Evolutionary conservation across 1,139 yeast genomes (phyloP), one percentile per base, ranked within the genome.

Genomic region (Geotrichum candidum): DNA sequence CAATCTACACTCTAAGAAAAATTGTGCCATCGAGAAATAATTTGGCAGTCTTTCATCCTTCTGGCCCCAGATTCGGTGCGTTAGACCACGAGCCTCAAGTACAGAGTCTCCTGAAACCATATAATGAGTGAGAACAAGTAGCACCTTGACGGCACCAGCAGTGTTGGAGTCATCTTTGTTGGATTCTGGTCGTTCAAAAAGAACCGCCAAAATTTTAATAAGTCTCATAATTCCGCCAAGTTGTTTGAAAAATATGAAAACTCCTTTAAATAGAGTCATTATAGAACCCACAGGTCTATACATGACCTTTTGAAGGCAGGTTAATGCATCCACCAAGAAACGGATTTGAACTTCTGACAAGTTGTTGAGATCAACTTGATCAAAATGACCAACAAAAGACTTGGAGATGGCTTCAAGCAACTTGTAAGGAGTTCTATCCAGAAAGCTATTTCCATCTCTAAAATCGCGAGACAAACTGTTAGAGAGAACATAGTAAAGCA

Each of bases 201-300:
- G 61, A 15, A 58, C 46, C 29, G 64, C 63, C 22, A 74, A 64
- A n/a, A 73, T 64, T 22, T 65, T 63, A 48, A 70, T 64, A 51
- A 73, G 31, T 18, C 61, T 57, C 48, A 67, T 65, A 33, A 74
- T 63, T 1, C 77, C 77, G 27, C 73, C 70, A 22, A 58, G 63
- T 56, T 73, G 74, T 61, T 73, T 71, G 63, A 74, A 74, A 60
- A 70, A 67, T 41, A 72, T 69, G 57, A 72, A 70, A 2, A 71
- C 71, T 0, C 69, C 73, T 52, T 66, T 60, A 53, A 67, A 67
- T 38, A 61, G 33, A 6, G 66, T 64, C 13, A 59, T 50, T 6
- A 64, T 63, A 27, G 63, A 56, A 48, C 60, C 62, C 65, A 65
- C 65, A n/a, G 67, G 62, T 60, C 67, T 68, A 61, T 67, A 66